These are phyloP conservation scores for Arthromyces matolae DNA, from an alignment of 768 basidiomycete genomes.

Conservation along the genomic window DNA sequence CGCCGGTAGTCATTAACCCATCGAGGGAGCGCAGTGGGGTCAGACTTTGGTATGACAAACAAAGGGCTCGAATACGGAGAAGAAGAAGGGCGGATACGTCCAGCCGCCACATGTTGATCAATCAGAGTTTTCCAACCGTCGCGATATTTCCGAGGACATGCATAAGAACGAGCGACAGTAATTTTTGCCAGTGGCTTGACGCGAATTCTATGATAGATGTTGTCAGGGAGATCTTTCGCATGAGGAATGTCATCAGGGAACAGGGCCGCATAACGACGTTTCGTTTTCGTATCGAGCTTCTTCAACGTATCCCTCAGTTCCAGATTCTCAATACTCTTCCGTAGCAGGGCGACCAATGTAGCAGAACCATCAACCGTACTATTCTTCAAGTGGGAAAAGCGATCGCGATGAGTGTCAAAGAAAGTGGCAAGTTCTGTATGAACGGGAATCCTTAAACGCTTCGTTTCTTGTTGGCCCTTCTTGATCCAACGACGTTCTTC, in stretches of 20 bases:
- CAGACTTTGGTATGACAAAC: no score
- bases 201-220: background rate
- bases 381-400: no score
- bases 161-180: background rate
- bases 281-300: background rate
- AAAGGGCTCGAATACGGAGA: no score
- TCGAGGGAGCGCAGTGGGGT: background rate
- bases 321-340: background rate
- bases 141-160: background rate
- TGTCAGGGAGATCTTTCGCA: background rate
- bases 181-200: background rate
- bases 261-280: background rate
- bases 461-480: background rate
- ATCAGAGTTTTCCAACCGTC: background rate
- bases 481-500: background rate
- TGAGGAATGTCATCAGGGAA: background rate
- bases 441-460: background rate
- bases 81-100: background rate
- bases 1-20: background rate
- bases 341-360: background rate
- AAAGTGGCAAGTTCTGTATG: no score
- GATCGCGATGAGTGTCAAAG: no score
- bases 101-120: background rate
- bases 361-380: no score
- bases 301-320: background rate